phyloP scores from a whole-genome alignment of 2,329 filamentous ascomycete species.

The Ascomycota sp. region DNA sequence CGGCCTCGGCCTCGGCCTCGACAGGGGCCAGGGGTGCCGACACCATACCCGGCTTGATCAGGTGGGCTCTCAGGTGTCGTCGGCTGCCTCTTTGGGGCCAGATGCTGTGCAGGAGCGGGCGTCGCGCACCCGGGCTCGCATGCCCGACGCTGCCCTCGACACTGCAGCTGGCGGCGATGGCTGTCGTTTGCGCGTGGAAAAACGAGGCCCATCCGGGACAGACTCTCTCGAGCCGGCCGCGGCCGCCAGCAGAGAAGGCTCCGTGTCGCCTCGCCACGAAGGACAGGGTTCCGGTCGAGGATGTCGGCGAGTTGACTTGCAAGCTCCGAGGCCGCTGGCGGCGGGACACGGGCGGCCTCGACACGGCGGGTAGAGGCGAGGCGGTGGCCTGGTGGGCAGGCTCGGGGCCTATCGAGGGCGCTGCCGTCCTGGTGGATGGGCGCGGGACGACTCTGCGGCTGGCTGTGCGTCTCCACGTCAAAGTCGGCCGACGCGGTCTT shows the following conservation, averaged over 20 bases:
- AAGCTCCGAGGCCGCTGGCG: constrained; percentile 16
- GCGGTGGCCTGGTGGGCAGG: constrained; percentile 10
- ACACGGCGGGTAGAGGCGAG: constrained; percentile 11
- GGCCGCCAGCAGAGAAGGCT: constrained; percentile 13
- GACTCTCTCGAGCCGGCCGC: constrained; percentile 14
- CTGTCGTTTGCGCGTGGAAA: constrained; percentile 24
- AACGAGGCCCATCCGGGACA: constrained; percentile 30
- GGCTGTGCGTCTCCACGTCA: constrained; percentile 11
- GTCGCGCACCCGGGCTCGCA: constrained; percentile 7
- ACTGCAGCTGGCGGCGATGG: constrained; percentile 5
- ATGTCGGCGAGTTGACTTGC: constrained; percentile 20
- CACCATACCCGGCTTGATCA: constrained; percentile 18
- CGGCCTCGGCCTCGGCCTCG: not conserved
- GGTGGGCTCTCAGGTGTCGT: constrained; percentile 10
- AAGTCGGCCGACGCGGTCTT: constrained; percentile 14
- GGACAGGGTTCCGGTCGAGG: constrained; percentile 20
- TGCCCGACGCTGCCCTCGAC: constrained; percentile 8
- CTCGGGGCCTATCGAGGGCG: constrained; percentile 11
- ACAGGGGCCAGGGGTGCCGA: constrained; percentile 7
- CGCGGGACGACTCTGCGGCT: constrained; percentile 12
- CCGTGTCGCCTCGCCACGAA: constrained; percentile 20
- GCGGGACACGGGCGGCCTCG: constrained; percentile 17
- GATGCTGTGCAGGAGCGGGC: constrained; percentile 9
- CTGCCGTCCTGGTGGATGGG: constrained; percentile 23
- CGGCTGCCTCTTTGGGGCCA: constrained; percentile 5